These are phyloP conservation scores for Thelonectria olida DNA, from an alignment of 2,329 filamentous ascomycete species.

Conservation along the genomic window DNA sequence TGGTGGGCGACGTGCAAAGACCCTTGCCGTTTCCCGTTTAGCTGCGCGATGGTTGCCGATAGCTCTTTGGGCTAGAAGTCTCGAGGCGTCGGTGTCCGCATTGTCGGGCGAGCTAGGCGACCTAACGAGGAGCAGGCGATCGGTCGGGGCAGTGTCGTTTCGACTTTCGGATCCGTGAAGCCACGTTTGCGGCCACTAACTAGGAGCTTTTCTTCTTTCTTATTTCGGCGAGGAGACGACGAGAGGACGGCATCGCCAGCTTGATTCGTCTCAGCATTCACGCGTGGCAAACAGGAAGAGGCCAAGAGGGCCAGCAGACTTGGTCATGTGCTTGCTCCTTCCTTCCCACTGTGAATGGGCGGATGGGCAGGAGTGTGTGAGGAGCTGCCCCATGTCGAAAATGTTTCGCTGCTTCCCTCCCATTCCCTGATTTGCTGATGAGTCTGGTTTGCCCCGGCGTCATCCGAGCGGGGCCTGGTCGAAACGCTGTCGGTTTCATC, in stretches of 20 bases:
- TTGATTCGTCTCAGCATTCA: not conserved
- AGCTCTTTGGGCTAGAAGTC: not conserved
- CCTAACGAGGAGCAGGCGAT: not conserved
- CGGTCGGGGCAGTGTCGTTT: slow-evolving; percentile 3
- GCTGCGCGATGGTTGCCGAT: slow-evolving; percentile 6
- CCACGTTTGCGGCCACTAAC: not conserved
- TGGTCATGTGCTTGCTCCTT: slow-evolving; percentile 16
- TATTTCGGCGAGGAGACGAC: too few relatives aligned
- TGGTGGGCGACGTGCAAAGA: not conserved
- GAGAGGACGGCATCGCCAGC: not conserved
- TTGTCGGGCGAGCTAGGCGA: slow-evolving; percentile 9
- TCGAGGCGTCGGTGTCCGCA: slow-evolving; percentile 1
- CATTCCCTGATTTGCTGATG: too few relatives aligned
- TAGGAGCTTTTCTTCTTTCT: not conserved
- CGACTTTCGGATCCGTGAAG: not conserved
- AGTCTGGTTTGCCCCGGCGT: slow-evolving; percentile 25
- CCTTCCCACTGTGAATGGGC: not conserved
- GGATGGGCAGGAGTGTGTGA: not conserved
- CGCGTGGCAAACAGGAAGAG: not conserved
- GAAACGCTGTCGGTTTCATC: slow-evolving; percentile 43
- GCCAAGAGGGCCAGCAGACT: not conserved
- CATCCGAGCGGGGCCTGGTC: slow-evolving; percentile 33
- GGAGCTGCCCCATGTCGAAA: slow-evolving; percentile 13
- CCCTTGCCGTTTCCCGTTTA: not conserved
- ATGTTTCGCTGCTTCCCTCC: slow-evolving; percentile 16